Evolutionary conservation across 805 yeast genomes (phyloP), one percentile per base, ranked within the genome.

Genomic region (Ogataea minuta): DNA sequence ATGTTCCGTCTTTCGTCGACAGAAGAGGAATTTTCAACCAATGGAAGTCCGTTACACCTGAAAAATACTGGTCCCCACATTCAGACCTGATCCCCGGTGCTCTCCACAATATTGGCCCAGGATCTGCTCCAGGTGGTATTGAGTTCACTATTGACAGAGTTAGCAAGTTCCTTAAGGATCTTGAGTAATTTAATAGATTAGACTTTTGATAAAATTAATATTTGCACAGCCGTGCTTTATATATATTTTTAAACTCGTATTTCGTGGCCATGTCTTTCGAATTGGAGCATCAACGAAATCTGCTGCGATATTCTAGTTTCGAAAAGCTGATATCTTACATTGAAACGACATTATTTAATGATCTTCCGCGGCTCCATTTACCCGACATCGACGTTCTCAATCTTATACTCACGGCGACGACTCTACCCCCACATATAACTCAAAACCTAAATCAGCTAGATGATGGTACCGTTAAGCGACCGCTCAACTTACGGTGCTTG

Each of bases 31-130:
- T 84, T 31, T 42, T 84, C 3, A 56, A 57, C 2, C 57, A 61
- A 23, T 86, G 89, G 87, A 44, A 60, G 35, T 52, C 59, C 0
- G 62, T 64, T 6, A 66, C 76, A 9, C 57, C 67, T 26, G 50
- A 66, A 0, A 46, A 63, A 16, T 60, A 48, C 36, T 81, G 86
- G 84, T 74, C 84, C 20, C 59, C 66, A 7, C 50, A 63, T 43
- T 75, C 84, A 9, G 77, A 72, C 4, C 56, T 82, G 0, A 57
- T 84, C 31, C 47, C 56, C 16, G 84, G 81, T 11, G 89, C 87
- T 2, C 55, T 64, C 1, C 95, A 84, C 53, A 68, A 69, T 31
- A 64, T 79, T 6, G 76, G 72, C 2, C 59, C 64, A 1, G 63
- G 54, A 0, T 67, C 80, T 1, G 70, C 62, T 10, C 49, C 53